Percentiles rank a stretch among this genome's conserved stretches.
These are phyloP conservation scores for Trypanosoma mega DNA, from an alignment of 208 protist genomes.

Conservation along the genomic window DNA sequence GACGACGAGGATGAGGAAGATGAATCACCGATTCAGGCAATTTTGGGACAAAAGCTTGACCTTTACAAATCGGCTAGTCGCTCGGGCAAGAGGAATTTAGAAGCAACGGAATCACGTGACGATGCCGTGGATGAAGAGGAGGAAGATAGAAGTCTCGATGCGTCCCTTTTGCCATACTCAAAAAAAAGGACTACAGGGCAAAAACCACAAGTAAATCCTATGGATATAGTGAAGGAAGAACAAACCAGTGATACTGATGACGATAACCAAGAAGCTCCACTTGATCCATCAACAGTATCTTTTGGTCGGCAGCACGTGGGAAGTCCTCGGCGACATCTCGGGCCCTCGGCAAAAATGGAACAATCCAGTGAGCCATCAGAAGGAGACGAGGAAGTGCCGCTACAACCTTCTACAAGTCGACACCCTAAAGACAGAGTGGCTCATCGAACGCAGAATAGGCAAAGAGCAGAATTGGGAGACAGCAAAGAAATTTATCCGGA, in stretches of 20 bases:
- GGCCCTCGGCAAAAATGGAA: not conserved
- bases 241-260: not conserved
- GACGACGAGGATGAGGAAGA: slow-evolving; percentile 21
- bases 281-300: not conserved
- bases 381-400: too few species aligned
- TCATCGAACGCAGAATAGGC: too few species aligned
- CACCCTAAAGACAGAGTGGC: too few species aligned
- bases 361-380: not conserved
- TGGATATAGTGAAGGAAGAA: not conserved
- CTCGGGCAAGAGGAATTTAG: not conserved
- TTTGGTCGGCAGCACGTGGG: not conserved
- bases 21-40: slow-evolving; percentile 10
- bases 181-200: not conserved
- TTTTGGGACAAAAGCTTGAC: slow-evolving; percentile 18
- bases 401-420: too few species aligned
- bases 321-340: not conserved
- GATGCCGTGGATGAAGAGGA: slow-evolving; percentile 4
- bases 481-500: too few species aligned
- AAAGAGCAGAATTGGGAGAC: too few species aligned
- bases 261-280: not conserved
- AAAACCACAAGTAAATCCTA: too few species aligned
- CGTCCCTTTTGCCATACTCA: not conserved
- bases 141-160: not conserved
- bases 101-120: slow-evolving; percentile 2
- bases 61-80: slow-evolving; percentile 12